These are phyloP conservation scores for Monosporozyma aerobia DNA, from an alignment of 805 yeast genomes.

Conservation along the genomic window DNA sequence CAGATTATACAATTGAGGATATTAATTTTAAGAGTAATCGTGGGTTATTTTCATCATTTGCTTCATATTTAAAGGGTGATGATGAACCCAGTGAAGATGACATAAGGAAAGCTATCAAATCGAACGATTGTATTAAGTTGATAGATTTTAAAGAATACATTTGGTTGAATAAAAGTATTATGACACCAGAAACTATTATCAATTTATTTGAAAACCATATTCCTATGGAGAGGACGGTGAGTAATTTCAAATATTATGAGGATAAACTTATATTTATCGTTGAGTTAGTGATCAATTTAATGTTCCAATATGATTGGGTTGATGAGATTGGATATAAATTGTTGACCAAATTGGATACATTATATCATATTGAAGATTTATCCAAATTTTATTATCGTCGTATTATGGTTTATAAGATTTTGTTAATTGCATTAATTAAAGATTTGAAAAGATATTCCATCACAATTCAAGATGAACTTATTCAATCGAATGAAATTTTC, in stretches of 20 bases:
- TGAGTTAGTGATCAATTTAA: conserved; percentile 33
- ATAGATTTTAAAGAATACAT: conserved; percentile 52
- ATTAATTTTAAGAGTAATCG: conserved; percentile 36
- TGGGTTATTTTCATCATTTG: conserved; percentile 84
- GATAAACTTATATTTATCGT: conserved; percentile 40
- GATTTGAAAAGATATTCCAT: conserved; percentile 11
- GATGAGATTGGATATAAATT: conserved; percentile 17
- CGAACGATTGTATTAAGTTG: conserved; percentile 73
- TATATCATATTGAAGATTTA: conserved; percentile 11
- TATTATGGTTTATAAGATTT: conserved; percentile 31
- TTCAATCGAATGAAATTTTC: conserved; percentile 27
- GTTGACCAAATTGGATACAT: conserved; percentile 11
- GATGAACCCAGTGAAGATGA: conserved; percentile 94
- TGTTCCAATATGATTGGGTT: conserved; percentile 27
- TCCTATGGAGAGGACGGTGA: conserved; percentile 26
- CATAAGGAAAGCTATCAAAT: conserved; percentile 71
- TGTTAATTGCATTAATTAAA: conserved; percentile 18
- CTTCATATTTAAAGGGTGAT: conserved; percentile 88
- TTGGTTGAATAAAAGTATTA: conserved; percentile 35
- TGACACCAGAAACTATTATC: conserved; percentile 22
- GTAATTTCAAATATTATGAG: conserved; percentile 35
- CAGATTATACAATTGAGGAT: neutral
- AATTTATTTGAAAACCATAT: conserved; percentile 29
- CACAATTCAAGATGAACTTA: conserved; percentile 22
- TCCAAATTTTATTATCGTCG: conserved; percentile 25